Evolutionary conservation across 2,329 filamentous ascomycete genomes (phyloP).

Genomic region (Dissoconium aciculare): DNA sequence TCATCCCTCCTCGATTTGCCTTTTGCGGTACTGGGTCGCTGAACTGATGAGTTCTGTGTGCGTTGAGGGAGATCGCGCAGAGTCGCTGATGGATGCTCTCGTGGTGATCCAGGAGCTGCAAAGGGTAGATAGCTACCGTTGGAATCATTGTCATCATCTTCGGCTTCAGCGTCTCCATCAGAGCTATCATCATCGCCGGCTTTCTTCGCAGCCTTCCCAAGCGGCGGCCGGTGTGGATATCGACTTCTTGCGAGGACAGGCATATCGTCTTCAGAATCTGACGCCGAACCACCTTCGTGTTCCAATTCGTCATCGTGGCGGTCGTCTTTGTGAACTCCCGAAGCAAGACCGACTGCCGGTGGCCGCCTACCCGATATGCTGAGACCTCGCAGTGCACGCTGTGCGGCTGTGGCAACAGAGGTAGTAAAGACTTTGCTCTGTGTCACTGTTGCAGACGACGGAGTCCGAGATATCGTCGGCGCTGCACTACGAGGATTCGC

Average conservation of each 20-base stretch:
- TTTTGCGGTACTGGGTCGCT: neutral
- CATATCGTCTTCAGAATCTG: conserved; percentile 24
- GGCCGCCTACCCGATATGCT: conserved; percentile 21
- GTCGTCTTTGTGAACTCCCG: conserved; percentile 13
- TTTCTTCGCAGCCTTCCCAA: conserved; percentile 12
- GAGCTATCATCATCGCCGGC: conserved; percentile 3
- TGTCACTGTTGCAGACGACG: conserved; percentile 35
- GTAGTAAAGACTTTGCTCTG: conserved; percentile 20
- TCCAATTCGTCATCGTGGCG: conserved; percentile 17
- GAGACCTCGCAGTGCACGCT: conserved; percentile 20
- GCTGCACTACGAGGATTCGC: neutral
- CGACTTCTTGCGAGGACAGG: conserved; percentile 29
- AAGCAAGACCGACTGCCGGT: conserved; percentile 4
- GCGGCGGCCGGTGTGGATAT: conserved; percentile 24
- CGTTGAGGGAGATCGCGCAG: conserved; percentile 3
- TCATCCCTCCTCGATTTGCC: neutral
- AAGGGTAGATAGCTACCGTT: conserved; percentile 29
- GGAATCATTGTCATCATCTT: conserved; percentile 41
- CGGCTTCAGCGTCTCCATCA: conserved; percentile 16
- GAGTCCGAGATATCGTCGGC: conserved; percentile 31
- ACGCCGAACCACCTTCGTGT: conserved; percentile 18
- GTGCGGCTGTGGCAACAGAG: conserved; percentile 9
- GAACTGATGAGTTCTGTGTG: neutral
- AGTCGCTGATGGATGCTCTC: conserved; percentile 14
- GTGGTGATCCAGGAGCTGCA: conserved; percentile 18